These are phyloP conservation scores for Solanum pimpinellifolium DNA, from an alignment of 257 asterid genomes.

Conservation along the genomic window DNA sequence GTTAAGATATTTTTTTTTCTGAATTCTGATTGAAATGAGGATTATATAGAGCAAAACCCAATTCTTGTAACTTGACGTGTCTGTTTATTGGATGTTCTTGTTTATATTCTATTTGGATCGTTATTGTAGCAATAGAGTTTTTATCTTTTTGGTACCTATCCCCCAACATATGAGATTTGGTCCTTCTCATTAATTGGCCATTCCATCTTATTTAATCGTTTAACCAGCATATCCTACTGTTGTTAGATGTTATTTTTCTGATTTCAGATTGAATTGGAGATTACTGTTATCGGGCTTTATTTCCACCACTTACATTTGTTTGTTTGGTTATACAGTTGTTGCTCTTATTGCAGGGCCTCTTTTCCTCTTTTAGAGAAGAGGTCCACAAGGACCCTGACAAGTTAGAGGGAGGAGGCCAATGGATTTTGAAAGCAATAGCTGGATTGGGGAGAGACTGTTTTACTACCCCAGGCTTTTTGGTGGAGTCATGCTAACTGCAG, in stretches of 20 bases:
- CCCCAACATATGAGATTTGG: background rate
- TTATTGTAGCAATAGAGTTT: background rate
- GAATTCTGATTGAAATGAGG: background rate
- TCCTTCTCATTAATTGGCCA: background rate
- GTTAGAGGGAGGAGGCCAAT: slow-evolving; percentile 23
- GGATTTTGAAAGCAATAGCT: slow-evolving; percentile 69
- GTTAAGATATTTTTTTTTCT: background rate
- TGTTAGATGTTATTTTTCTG: background rate
- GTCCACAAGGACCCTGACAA: slow-evolving; percentile 10
- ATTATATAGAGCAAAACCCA: background rate
- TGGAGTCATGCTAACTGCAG: slow-evolving; percentile 89
- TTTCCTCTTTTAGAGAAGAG: slow-evolving; percentile 39
- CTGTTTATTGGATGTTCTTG: background rate
- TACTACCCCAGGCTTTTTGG: slow-evolving; percentile 72
- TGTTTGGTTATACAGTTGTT: background rate
- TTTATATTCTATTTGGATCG: background rate
- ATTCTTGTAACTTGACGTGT: background rate
- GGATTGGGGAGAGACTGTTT: slow-evolving; percentile 75
- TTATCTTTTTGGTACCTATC: background rate
- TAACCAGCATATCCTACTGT: background rate
- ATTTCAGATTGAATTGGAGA: background rate
- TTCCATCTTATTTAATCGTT: background rate
- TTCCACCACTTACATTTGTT: background rate
- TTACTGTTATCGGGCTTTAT: background rate
- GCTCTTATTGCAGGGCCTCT: slow-evolving; percentile 48